Evolutionary conservation across 1,284 basidiomycete species (phyloP).

Genomic region (Ustilago sp.): DNA sequence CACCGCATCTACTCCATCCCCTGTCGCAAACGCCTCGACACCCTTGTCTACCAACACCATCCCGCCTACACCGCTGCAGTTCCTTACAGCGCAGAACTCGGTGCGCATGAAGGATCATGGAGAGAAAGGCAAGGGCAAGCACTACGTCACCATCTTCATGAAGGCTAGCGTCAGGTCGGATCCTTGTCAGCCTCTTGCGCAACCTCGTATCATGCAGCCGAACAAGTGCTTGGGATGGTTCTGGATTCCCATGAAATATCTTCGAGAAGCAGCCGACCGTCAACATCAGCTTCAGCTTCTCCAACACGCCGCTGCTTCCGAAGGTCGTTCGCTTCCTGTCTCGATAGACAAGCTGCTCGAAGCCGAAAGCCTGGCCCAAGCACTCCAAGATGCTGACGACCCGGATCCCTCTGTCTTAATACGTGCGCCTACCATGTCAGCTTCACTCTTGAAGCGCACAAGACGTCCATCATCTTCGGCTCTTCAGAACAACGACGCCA

Average conservation of each 20-base stretch:
- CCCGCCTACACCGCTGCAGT: conserved; percentile 32
- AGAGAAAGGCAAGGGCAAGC: conserved; percentile 45
- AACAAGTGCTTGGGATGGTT: conserved; percentile 65
- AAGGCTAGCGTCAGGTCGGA: conserved; percentile 38
- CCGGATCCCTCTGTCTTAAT: not conserved
- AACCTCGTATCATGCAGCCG: conserved; percentile 57
- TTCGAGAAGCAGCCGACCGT: conserved; percentile 33
- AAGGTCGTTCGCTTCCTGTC: conserved; percentile 45
- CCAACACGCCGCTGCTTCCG: conserved; percentile 24
- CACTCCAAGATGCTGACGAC: conserved; percentile 36
- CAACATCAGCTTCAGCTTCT: conserved; percentile 42
- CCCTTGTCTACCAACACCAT: not conserved
- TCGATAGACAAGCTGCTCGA: conserved; percentile 51
- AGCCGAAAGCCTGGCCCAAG: conserved; percentile 46
- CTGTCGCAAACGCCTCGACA: conserved; percentile 2
- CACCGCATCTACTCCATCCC: conserved; percentile 17
- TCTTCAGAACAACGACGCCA: not conserved
- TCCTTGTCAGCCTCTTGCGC: conserved; percentile 11
- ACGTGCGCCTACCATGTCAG: conserved; percentile 13
- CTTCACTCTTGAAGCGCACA: not conserved
- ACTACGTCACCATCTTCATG: conserved; percentile 69
- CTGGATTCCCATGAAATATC: conserved; percentile 55
- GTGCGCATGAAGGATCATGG: conserved; percentile 45
- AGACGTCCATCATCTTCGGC: conserved; percentile 13
- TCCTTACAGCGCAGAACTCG: conserved; percentile 54